Evolutionary conservation across 2,329 filamentous ascomycete genomes (phyloP).

Genomic region (Aspergillus melleus): DNA sequence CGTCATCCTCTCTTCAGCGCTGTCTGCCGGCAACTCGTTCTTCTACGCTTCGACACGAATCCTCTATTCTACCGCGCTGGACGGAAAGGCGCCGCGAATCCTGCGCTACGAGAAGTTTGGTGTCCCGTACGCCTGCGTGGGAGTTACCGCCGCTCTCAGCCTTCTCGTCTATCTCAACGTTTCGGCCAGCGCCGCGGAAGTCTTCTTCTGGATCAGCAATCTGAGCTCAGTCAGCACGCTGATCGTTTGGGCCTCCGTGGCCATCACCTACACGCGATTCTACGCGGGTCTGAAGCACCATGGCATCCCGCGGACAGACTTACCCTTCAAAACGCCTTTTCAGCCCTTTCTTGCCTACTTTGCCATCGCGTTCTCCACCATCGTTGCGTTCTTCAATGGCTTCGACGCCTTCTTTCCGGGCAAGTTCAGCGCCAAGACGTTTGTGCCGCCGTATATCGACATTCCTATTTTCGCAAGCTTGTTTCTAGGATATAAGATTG

Average conservation of each 20-base stretch:
- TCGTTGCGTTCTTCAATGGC: constrained; percentile 66
- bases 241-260: constrained; percentile 63
- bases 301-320: constrained; percentile 30
- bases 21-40: constrained; percentile 45
- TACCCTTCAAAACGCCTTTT: constrained; percentile 49
- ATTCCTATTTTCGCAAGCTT: constrained; percentile 56
- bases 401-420: constrained; percentile 50
- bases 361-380: constrained; percentile 53
- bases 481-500: constrained; percentile 43
- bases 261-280: constrained; percentile 55
- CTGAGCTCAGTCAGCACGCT: constrained; percentile 45
- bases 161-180: constrained; percentile 65
- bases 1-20: constrained; percentile 40
- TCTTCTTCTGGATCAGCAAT: constrained; percentile 69
- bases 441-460: constrained; percentile 57
- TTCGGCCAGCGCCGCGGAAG: constrained; percentile 53
- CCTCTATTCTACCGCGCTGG: constrained; percentile 40
- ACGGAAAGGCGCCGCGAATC: constrained; percentile 39
- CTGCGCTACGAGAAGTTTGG: constrained; percentile 45
- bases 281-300: constrained; percentile 46
- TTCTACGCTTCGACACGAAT: constrained; percentile 39
- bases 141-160: constrained; percentile 54
- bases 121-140: constrained; percentile 59
- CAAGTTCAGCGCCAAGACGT: constrained; percentile 56
- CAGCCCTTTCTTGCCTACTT: constrained; percentile 62